A percentile compares a stretch with the other conserved stretches of the same genome.
phyloP scores from a whole-genome alignment of 192 early-diverging fungal genomes.

The Podila epigama region DNA sequence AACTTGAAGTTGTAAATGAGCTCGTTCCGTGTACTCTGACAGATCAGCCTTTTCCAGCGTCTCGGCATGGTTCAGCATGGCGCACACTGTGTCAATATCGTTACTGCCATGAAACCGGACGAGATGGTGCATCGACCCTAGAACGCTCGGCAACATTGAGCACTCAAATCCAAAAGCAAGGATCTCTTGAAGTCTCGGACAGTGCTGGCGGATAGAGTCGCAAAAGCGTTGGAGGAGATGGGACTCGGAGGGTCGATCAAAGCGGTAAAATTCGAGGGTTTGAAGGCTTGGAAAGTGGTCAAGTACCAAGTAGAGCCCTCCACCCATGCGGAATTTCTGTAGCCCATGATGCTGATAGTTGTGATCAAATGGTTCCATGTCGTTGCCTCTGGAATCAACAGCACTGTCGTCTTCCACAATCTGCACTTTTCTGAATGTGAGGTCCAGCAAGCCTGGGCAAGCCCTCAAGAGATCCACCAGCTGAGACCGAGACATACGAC shows the following conservation, averaged over 20 bases:
- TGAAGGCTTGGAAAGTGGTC: constrained; percentile 22
- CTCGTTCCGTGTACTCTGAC: constrained; percentile 15
- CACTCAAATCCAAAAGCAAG: constrained; percentile 31
- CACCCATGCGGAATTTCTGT: constrained; percentile 26
- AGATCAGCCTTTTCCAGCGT: constrained; percentile 26
- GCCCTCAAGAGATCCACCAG: constrained; percentile 13
- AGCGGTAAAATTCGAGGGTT: constrained; percentile 23
- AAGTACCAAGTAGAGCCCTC: constrained; percentile 6
- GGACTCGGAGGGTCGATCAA: constrained; percentile 3
- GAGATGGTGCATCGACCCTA: not conserved
- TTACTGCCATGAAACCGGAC: constrained; percentile 11
- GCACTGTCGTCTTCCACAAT: not conserved
- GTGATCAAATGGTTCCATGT: not conserved
- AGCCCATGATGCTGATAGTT: constrained; percentile 24
- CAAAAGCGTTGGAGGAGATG: constrained; percentile 8
- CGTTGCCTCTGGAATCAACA: not conserved
- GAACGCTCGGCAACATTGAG: constrained; percentile 25
- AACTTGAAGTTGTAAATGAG: constrained; percentile 16
- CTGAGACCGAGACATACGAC: constrained; percentile 6
- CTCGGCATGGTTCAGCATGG: constrained; percentile 12
- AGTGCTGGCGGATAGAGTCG: constrained; percentile 5
- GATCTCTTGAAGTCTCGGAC: constrained; percentile 9
- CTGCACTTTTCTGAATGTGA: constrained; percentile 5
- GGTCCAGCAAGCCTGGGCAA: constrained; percentile 9
- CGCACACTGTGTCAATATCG: constrained; percentile 13